phyloP scores from a whole-genome alignment of 805 yeast genomes.

The Candida dajiaensis region DNA sequence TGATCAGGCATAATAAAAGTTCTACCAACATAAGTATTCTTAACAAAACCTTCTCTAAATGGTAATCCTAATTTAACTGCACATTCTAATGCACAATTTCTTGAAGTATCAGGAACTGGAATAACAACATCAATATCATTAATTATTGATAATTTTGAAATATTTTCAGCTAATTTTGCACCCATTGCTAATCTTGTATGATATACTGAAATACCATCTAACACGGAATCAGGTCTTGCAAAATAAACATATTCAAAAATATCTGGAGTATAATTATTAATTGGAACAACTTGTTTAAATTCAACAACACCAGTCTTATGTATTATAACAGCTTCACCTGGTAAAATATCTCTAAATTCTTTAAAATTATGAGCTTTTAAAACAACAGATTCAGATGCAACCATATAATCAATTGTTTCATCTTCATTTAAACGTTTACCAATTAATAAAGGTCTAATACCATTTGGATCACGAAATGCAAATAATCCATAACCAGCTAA shows the following conservation, averaged over 20 bases:
- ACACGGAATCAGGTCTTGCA: slow-evolving; percentile 94
- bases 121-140: slow-evolving; percentile 85
- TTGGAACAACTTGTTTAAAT: slow-evolving; percentile 78
- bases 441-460: slow-evolving; percentile 83
- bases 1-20: slow-evolving; percentile 99
- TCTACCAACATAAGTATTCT: slow-evolving; percentile 94
- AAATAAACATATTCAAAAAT: slow-evolving; percentile 96
- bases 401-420: slow-evolving; percentile 81
- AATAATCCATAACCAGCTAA: slow-evolving; percentile 93
- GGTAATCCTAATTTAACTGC: slow-evolving; percentile 77
- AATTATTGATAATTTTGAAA: slow-evolving; percentile 40
- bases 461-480: slow-evolving; percentile 97
- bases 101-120: slow-evolving; percentile 98
- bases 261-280: slow-evolving; percentile 83
- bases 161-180: slow-evolving; percentile 72
- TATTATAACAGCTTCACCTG: slow-evolving; percentile 96
- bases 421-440: slow-evolving; percentile 74
- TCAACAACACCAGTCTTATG: slow-evolving; percentile 76
- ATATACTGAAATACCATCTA: slow-evolving; percentile 96
- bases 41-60: slow-evolving; percentile 95
- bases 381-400: slow-evolving; percentile 93
- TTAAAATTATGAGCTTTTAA: slow-evolving; percentile 85
- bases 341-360: slow-evolving; percentile 74
- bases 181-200: slow-evolving; percentile 94
- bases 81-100: slow-evolving; percentile 90